phyloP scores from a whole-genome alignment of 371 early-diverging fungal genomes.

The Conidiobolus incongruus region DNA sequence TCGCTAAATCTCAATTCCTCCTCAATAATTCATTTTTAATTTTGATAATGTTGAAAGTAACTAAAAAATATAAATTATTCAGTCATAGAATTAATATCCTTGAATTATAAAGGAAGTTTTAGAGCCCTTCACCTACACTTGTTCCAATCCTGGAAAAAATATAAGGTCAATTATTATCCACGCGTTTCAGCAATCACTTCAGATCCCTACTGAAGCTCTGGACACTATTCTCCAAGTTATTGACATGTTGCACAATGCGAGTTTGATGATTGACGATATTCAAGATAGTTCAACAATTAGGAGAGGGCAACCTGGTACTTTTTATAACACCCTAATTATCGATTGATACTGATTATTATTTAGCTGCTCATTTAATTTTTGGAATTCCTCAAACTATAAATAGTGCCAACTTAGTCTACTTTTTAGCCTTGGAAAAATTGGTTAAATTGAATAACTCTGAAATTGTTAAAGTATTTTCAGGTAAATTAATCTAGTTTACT shows the following conservation, averaged over 20 bases:
- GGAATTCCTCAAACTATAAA: conserved; percentile 83
- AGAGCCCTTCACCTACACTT: conserved; percentile 64
- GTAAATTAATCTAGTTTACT: conserved; percentile 7
- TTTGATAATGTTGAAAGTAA: too few species aligned
- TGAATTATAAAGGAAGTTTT: conserved; percentile 24
- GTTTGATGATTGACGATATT: conserved; percentile 89
- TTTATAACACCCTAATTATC: neutral
- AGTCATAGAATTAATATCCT: too few species aligned
- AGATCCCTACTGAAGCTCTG: conserved; percentile 41
- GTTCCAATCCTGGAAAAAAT: conserved; percentile 67
- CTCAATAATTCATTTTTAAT: too few species aligned
- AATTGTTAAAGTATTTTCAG: conserved; percentile 58
- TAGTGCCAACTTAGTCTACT: conserved; percentile 87
- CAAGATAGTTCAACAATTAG: conserved; percentile 78
- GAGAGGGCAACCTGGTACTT: conserved; percentile 57
- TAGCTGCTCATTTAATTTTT: conserved; percentile 83
- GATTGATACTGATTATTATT: neutral
- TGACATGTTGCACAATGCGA: conserved; percentile 85
- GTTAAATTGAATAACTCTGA: conserved; percentile 32
- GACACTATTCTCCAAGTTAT: conserved; percentile 51
- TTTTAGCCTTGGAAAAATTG: conserved; percentile 65
- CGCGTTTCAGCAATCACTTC: conserved; percentile 75
- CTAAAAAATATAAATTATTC: too few species aligned
- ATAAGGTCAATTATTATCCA: conserved; percentile 67
- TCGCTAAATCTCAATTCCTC: too few species aligned